Evolutionary conservation across 495 filamentous ascomycete species (phyloP), one percentile per base, ranked within the genome.

Genomic region (Parathielavia appendiculata): DNA sequence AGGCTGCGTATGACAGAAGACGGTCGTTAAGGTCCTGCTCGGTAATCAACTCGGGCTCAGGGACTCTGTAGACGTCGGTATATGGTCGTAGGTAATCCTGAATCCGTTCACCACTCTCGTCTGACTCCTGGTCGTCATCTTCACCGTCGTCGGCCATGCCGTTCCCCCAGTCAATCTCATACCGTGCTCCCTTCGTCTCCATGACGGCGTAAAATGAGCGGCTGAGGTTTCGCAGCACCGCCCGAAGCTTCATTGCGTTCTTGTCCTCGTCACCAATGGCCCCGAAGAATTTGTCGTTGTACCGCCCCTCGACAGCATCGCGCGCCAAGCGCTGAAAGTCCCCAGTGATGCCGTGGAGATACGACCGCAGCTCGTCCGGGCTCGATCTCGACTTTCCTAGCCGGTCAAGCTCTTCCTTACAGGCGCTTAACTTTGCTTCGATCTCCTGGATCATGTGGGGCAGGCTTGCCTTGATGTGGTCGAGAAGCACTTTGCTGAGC

Each of bases 211-310:
- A 22, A 47, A 72, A 70, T 0, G 61, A 67, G 19, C 60, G 26
- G 44, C 66, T 65, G 9, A 67, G 34, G 14, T 66, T 59, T 12
- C 64, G 36, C 2, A 72, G 36, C 26, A 54, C 26, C 1, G 69
- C 67, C 0, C 69, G 58, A 22, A 70, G 55, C 44, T 70, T 72
- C 0, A 34, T 53, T 4, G 10, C 17, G 5, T n/a, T 52, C 20
- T 4, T 17, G 5, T 40, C 43, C 1, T 43, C 44, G 2, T 56
- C 22, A 40, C 59, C 14, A 3, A 63, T 9, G 0, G 14, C 58
- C 0, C 61, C 66, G 41, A 74, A 73, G 61, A 74, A 73, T 5
- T 47, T 12, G 43, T 71, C 62, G 38, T 48, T 61, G 49, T 74
- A 75, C 1, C 61, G 61, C 0, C 73, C 73, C 0, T 63, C 63